Evolutionary conservation across 306 rosid species (phyloP), one percentile per base, ranked within the genome.

Genomic region (Vigna unguiculata): DNA sequence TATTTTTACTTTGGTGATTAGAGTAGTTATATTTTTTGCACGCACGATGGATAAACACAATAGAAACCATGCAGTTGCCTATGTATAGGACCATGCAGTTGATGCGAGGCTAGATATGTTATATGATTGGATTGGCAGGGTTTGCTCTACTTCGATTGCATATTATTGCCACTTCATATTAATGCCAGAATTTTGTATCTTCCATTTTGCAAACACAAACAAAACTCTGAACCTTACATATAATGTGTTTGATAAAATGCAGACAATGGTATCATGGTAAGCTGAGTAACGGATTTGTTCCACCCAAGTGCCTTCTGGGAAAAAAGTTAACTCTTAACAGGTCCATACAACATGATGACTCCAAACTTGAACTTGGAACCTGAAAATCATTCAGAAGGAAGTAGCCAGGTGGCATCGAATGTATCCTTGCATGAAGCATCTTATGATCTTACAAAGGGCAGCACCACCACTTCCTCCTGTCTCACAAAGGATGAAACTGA

Each of bases 351-450:
- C 74, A 93, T 94, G 97, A 64, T 82, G 84, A 81, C 83, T 51
- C 90, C 86, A 60, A 93, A 87, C 70, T 78, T 86, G 79, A 91
- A 94, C 88, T 78, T 92, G 78, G 91, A 87, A 84, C 85, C 84
- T 6, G 90, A 88, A 77, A 85, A 85, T 57, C 57, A 86, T 66
- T 85, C 88, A 58, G 90, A 90, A 79, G 85, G 38, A 28, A 75
- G 91, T 77, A 78, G 89, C 81, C 91, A 71, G 80, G 90, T 60
- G 71, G 86, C 87, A 74, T 87, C 88, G 22, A 78, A 75, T 52
- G 46, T 64, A 60, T 71, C 85, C 41, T 36, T 78, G 75, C 88
- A 82, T 71, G 90, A 87, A 70, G 41, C 86, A 64, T 82, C 85
- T 55, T 82, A 55, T 34, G 94, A 84, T 77, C 85, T 62, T 28